Conservation (phyloP, 192 early-diverging fungal genomes). For the Globomyces pollinis-pini region DNA sequence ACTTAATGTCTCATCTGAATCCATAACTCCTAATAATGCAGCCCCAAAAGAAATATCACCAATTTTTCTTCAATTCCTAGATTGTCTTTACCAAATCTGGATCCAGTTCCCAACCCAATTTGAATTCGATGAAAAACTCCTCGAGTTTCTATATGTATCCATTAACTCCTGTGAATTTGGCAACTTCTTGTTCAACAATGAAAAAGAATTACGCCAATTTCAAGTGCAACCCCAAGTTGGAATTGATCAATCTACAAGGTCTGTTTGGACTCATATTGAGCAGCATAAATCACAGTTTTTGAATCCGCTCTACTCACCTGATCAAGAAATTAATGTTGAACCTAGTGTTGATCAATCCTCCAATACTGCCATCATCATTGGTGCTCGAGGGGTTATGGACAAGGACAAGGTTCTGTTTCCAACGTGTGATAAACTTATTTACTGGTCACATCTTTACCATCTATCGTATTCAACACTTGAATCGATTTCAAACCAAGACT, state of each 20-base stretch:
- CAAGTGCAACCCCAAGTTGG: conserved; percentile 4
- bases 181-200: conserved; percentile 86
- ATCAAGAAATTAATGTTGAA: no score
- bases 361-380: neutral
- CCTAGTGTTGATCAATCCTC: conserved; percentile 15
- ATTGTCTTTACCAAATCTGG: conserved; percentile 91
- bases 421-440: conserved; percentile 51
- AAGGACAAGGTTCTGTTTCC: conserved; percentile 62
- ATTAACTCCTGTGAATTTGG: conserved; percentile 90
- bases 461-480: conserved; percentile 14
- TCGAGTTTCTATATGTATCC: conserved; percentile 77
- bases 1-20: conserved; percentile 13
- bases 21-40: conserved; percentile 24
- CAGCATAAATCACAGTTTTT: conserved; percentile 44
- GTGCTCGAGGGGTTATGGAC: conserved; percentile 16
- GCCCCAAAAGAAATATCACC: conserved; percentile 73
- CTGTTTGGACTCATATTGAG: conserved; percentile 78
- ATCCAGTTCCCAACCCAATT: conserved; percentile 82
- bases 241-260: conserved; percentile 38
- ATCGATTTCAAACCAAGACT: no score
- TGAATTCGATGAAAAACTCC: conserved; percentile 80
- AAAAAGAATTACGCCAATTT: conserved; percentile 61
- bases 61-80: conserved; percentile 95
- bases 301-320: conserved; percentile 52
- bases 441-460: conserved; percentile 67